Evolutionary conservation across 73 alveolate genomes (phyloP).

Genomic region (Tetrahymena borealis): DNA sequence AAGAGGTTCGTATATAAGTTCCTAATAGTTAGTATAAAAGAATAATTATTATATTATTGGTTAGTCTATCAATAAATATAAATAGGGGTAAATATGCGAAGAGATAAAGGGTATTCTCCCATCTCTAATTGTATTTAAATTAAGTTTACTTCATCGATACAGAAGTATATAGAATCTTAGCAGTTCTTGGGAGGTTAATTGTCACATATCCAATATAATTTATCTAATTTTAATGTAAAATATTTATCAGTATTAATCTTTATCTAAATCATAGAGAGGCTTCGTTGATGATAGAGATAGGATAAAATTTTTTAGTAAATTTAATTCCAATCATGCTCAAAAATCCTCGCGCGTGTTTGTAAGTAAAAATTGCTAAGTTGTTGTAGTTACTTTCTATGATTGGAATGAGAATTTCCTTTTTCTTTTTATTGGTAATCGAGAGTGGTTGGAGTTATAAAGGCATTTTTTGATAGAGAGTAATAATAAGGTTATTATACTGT

Average conservation of each 20-base stretch:
- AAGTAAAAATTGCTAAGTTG: too few relatives aligned
- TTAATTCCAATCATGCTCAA: too few relatives aligned
- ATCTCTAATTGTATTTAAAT: too few relatives aligned
- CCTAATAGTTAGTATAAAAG: slow-evolving; percentile 19
- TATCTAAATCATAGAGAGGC: too few relatives aligned
- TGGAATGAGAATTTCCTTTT: background rate
- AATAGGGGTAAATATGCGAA: too few relatives aligned
- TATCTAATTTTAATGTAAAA: too few relatives aligned
- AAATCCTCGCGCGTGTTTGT: too few relatives aligned
- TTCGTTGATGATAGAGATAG: too few relatives aligned
- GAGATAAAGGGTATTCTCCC: too few relatives aligned
- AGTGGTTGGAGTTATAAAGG: background rate
- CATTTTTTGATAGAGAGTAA: background rate
- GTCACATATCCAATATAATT: slow-evolving; percentile 78
- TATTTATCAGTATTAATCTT: too few relatives aligned
- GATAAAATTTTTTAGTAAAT: too few relatives aligned
- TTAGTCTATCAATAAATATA: background rate
- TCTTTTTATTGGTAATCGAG: background rate
- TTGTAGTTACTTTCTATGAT: background rate
- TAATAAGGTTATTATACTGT: background rate
- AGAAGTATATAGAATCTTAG: slow-evolving; percentile 73
- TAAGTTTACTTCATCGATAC: slow-evolving; percentile 71
- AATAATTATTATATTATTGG: too few relatives aligned
- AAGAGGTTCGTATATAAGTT: slow-evolving; percentile 89
- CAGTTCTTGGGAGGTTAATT: slow-evolving; percentile 66